These are phyloP conservation scores for Besnoitia besnoiti DNA, from an alignment of 169 alveolate species.

Conservation along the genomic window DNA sequence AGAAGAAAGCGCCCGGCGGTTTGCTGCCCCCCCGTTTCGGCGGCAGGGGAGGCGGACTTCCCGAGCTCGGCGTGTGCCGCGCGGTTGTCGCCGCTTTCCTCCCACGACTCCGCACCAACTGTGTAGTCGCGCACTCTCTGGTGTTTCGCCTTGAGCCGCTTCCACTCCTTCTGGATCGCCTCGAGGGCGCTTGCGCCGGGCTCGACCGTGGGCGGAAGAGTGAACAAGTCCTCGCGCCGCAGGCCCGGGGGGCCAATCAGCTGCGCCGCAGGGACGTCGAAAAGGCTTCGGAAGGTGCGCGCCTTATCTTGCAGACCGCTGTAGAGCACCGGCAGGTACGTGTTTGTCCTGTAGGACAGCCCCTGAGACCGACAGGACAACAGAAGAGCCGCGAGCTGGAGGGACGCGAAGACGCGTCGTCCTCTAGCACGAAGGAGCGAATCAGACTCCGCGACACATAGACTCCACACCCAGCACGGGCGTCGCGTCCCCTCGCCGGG, in stretches of 20 bases:
- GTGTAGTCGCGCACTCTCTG: too few species aligned
- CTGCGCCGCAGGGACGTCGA: not conserved
- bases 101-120: not conserved
- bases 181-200: not conserved
- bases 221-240: not conserved
- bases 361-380: too few species aligned
- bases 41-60: not conserved
- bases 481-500: too few species aligned
- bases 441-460: not conserved
- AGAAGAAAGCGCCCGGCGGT: not conserved
- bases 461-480: too few species aligned
- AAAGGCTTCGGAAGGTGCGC: not conserved
- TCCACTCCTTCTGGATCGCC: not conserved
- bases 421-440: not conserved
- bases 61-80: not conserved
- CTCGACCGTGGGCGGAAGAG: not conserved
- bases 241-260: not conserved
- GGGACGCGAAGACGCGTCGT: too few species aligned
- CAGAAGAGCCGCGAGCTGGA: too few species aligned
- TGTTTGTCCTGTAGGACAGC: not conserved
- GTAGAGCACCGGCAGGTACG: not conserved
- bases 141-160: not conserved
- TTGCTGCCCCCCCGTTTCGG: not conserved
- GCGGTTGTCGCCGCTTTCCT: not conserved
- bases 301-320: constrained; percentile 36